Evolutionary conservation across 495 filamentous ascomycete genomes (phyloP), one percentile per base, ranked within the genome.

Genomic region (Aspergillus cristatus): DNA sequence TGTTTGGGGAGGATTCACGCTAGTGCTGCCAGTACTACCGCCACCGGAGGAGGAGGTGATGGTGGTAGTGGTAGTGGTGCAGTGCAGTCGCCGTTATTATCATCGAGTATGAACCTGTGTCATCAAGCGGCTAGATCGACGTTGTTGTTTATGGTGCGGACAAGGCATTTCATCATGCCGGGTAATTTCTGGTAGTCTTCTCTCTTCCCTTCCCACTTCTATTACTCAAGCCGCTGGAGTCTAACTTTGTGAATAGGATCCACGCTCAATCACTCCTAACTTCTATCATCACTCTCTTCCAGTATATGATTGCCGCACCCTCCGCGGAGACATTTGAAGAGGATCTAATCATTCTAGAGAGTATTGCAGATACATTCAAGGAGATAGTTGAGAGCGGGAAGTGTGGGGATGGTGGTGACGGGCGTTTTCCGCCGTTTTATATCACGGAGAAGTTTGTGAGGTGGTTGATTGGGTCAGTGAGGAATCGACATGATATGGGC

Each of bases 1-100:
- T 51, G 49, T 18, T 28, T 62, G 1, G 40, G 45, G 2, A 53
- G 45, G 24, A 57, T 62, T 17, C 55, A 58, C 33, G 53, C 47
- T 22, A 38, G 28, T 22, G 34, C 38, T 3, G 34, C 12, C 18
- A 42, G 43, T 20, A 29, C 29, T 37, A 12, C 25, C 29, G 0
- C 32, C 39, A 3, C 36, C 24, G 13, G 35, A n/a, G n/a, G n/a
- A n/a, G n/a, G n/a, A n/a, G n/a, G n/a, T n/a, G n/a, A n/a, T n/a
- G n/a, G n/a, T n/a, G n/a, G n/a, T n/a, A n/a, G n/a, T n/a, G n/a
- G n/a, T n/a, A n/a, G n/a, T n/a, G n/a, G n/a, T n/a, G n/a, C n/a
- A n/a, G n/a, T n/a, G n/a, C n/a, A 1, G 13, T 32, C 36, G 34
- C 41, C 43, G 2, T 40, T 42, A 17, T 38, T 55, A 0, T 31